Evolutionary conservation across 345 rosid species (phyloP), one percentile per base, ranked within the genome.

Genomic region (Lepidium aucheri): DNA sequence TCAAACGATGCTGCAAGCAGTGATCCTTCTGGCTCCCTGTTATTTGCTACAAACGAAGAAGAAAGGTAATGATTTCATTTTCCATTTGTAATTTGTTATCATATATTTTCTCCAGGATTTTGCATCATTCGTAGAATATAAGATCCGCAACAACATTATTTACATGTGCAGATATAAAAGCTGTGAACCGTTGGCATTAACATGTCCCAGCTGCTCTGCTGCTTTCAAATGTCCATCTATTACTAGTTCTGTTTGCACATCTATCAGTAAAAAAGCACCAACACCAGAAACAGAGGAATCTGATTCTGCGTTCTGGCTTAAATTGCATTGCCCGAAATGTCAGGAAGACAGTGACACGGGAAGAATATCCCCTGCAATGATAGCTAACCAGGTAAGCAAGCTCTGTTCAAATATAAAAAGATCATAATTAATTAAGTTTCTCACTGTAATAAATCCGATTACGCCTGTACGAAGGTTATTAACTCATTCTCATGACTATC

Each of bases 181-280:
- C 67, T 94, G 99, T 66, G 90, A 82, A 80, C 96, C 93, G 15
- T 68, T 94, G 77, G 64, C 68, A 46, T 77, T 94, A 77, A 74
- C 91, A 40, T 94, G 97, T 76, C 93, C 97, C 51, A 83, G 89
- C 80, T 94, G 97, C 80, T 85, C 88, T 68, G 66, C 79, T 68
- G 73, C 82, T 60, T 84, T 90, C 77, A 79, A 81, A 55, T 94
- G 99, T 45, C 90, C 96, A 51, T 69, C 84, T 65, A 68, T 94
- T 70, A 79, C 79, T 56, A 75, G 77, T 76, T 85, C 91, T 41
- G 59, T 90, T 39, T 77, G 79, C 33, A 65, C 44, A 60, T 39
- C 69, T 20, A 63, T 68, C 39, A 71, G 44, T 20, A 79, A 74
- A 52, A 82, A 77, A 45, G 33, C 85, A 65, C 60, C 63, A 42